These are phyloP conservation scores for Candolleomyces aberdarensis DNA, from an alignment of 768 basidiomycete genomes.

Conservation along the genomic window DNA sequence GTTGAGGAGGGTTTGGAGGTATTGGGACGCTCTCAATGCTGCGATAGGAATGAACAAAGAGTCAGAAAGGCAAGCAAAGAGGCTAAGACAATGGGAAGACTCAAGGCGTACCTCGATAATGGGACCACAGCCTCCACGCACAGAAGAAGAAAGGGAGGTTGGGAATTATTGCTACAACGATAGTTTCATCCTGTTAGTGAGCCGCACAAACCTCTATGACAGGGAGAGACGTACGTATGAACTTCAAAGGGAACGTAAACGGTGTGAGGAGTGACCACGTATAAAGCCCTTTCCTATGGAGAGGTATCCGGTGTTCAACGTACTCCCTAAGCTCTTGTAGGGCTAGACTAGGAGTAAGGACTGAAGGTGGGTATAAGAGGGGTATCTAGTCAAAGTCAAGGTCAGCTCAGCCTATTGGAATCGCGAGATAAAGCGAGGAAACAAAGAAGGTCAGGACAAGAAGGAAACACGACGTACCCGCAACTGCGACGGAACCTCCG, in stretches of 20 bases:
- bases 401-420: not conserved
- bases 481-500: conserved; percentile 5
- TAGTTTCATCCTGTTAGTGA: not conserved
- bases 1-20: conserved; percentile 59
- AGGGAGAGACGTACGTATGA: conserved; percentile 59
- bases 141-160: conserved; percentile 87
- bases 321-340: conserved; percentile 49
- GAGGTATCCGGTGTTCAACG: conserved; percentile 53
- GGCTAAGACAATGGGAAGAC: no score
- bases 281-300: conserved; percentile 65
- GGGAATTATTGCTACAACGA: conserved; percentile 62
- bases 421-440: no score
- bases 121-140: conserved; percentile 81
- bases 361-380: conserved; percentile 54
- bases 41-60: not conserved
- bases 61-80: no score
- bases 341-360: conserved; percentile 30
- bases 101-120: conserved; percentile 59
- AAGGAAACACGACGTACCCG: not conserved
- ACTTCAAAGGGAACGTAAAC: conserved; percentile 69
- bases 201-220: not conserved
- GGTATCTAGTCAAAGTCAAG: conserved; percentile 45
- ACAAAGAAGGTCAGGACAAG: not conserved
- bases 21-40: conserved; percentile 72
- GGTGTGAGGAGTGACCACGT: conserved; percentile 66